phyloP scores from a whole-genome alignment of 371 early-diverging fungal species.

The Encephalitozoon hellem region DNA sequence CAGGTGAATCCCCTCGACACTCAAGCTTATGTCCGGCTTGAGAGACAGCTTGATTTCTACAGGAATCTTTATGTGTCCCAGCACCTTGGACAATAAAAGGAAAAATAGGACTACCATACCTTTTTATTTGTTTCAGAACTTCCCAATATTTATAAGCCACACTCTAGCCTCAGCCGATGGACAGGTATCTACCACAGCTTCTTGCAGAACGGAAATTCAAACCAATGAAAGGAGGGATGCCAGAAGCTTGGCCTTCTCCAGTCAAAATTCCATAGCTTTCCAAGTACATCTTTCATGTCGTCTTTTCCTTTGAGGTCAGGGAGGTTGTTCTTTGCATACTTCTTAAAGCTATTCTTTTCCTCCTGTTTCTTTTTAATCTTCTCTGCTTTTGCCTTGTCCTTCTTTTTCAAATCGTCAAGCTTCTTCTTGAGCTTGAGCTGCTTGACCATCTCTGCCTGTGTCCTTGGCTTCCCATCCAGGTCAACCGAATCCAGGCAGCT shows the following conservation, averaged over 20 bases:
- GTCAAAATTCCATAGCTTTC: background rate
- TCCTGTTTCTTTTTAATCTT: background rate
- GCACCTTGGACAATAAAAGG: background rate
- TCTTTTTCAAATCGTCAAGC: background rate
- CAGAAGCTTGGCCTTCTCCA: background rate
- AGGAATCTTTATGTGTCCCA: background rate
- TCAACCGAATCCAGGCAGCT: constrained; percentile 10
- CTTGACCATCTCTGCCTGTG: background rate
- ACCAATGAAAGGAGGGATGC: background rate
- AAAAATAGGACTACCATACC: background rate
- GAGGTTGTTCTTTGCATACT: constrained; percentile 6
- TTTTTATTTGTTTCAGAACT: background rate
- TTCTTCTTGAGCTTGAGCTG: constrained; percentile 1
- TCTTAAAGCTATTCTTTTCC: background rate
- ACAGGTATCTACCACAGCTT: background rate
- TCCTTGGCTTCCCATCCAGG: background rate
- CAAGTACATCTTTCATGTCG: background rate
- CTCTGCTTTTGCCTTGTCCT: background rate
- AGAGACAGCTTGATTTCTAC: background rate
- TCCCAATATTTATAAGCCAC: background rate
- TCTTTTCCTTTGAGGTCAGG: constrained; percentile 4
- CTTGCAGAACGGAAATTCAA: background rate
- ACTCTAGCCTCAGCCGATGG: background rate
- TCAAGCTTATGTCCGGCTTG: background rate
- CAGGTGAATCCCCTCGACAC: background rate